Percentiles rank a stretch among this genome's conserved stretches.
Conservation (phyloP, 371 early-diverging fungal species). For the Mucor racemosus region DNA sequence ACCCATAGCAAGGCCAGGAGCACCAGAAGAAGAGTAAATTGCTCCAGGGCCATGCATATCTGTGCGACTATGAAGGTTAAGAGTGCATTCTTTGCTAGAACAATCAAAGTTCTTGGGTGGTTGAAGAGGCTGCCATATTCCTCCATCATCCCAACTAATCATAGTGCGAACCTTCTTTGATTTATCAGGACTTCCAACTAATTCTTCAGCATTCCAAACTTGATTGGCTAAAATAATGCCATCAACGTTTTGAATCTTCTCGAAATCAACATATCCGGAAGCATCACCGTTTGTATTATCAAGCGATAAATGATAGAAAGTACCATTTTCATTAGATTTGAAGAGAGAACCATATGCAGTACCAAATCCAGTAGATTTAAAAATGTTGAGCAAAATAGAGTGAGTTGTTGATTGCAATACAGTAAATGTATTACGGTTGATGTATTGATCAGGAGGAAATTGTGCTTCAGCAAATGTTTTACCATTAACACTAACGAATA, state of each 20-base stretch:
- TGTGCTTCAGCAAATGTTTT: constrained; percentile 68
- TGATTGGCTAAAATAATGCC: constrained; percentile 90
- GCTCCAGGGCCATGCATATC: constrained; percentile 67
- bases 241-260: constrained; percentile 82
- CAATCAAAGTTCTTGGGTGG: constrained; percentile 70
- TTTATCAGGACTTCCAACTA: constrained; percentile 52
- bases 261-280: constrained; percentile 85
- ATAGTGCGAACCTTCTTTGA: constrained; percentile 72
- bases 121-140: constrained; percentile 69
- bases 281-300: constrained; percentile 80
- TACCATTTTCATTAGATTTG: constrained; percentile 84
- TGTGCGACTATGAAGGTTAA: constrained; percentile 80
- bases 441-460: constrained; percentile 75
- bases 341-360: constrained; percentile 82
- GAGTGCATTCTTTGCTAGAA: constrained; percentile 56
- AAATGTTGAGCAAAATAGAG: constrained; percentile 76
- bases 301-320: constrained; percentile 73
- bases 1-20: constrained; percentile 89
- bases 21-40: constrained; percentile 72
- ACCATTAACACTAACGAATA: constrained; percentile 80
- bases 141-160: constrained; percentile 90
- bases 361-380: constrained; percentile 52
- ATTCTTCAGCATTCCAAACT: constrained; percentile 73
- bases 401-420: constrained; percentile 80
- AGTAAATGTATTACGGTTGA: constrained; percentile 66